A percentile compares a stretch with the other conserved stretches of the same genome.
These are phyloP conservation scores for Penicillium vulpinum DNA, from an alignment of 2,329 filamentous ascomycete species.

Conservation along the genomic window DNA sequence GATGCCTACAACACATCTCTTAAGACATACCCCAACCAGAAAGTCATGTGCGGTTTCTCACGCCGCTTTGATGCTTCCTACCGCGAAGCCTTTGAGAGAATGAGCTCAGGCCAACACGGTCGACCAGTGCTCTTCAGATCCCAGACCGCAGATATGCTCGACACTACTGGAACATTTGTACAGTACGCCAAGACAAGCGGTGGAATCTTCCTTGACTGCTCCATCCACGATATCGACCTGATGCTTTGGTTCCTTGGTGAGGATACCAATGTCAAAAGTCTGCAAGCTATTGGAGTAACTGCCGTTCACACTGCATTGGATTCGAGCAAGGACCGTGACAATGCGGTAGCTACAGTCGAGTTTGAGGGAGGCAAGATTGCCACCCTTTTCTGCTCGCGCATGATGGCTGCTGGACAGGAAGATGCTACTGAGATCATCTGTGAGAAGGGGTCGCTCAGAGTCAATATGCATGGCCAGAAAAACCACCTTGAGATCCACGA, in stretches of 20 bases:
- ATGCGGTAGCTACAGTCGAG: conserved; percentile 48
- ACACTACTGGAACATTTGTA: conserved; percentile 45
- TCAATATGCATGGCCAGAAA: conserved; percentile 33
- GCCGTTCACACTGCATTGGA: conserved; percentile 41
- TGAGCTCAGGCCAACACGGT: conserved; percentile 40
- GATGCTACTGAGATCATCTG: conserved; percentile 47
- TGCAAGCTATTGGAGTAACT: conserved; percentile 38
- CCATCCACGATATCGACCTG: conserved; percentile 50
- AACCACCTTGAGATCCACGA: conserved; percentile 29
- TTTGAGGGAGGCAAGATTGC: conserved; percentile 48
- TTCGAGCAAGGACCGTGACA: conserved; percentile 45
- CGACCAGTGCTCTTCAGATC: conserved; percentile 43
- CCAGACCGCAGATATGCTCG: conserved; percentile 45
- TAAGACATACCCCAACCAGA: background rate
- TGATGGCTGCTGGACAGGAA: conserved; percentile 46
- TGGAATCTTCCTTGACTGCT: conserved; percentile 49
- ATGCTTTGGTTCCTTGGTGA: conserved; percentile 45
- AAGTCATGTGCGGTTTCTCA: conserved; percentile 49
- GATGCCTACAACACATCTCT: background rate
- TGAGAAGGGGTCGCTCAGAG: conserved; percentile 39
- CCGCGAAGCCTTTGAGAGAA: conserved; percentile 38
- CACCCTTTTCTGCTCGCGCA: conserved; percentile 48
- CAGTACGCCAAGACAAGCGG: conserved; percentile 43
- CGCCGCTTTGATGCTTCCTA: conserved; percentile 50
- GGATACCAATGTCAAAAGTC: conserved; percentile 37